Base-by-base conservation (phyloP, 345 rosid genomes). In the Gossypium turneri region DNA sequence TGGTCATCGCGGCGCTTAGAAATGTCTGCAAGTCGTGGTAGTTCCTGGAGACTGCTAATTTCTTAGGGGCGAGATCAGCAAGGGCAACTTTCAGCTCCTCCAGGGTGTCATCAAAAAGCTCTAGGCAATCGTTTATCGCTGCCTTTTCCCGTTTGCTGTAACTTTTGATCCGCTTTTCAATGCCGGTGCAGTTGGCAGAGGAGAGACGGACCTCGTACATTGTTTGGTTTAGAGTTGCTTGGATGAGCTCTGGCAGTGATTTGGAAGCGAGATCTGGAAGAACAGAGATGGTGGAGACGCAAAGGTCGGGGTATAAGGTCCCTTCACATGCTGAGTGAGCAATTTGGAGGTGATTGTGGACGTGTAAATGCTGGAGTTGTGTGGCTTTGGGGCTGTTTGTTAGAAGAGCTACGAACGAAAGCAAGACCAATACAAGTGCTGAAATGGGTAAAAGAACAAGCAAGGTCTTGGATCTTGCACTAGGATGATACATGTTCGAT, bases 1-100 rank as follows among this genome's bases (percentile, higher is more conserved):
- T 89, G 19, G 97, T 92, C 86, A 92, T 90, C 61, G 97, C 90
- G 16, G 78, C 88, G 78, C 93, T 90, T 20, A 92, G 77, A 50
- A 94, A 72, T 45, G 94, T 90, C 57, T 82, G 88, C 77, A 92
- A 59, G 74, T 85, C 87, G 55, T 84, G 84, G 88, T 65, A 75
- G 72, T 83, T 78, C 59, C 60, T 47, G 16, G 87, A 41, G 10
- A 45, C 53, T 17, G 80, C 61, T 44, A 81, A 74, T 45, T 73
- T 79, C 12, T 24, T 63, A 2, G 76, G 56, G 12, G 79, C 74
- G 76, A 94, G 92, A 68, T 85, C 85, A 11, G 88, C 58, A 43
- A 90, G 27, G 20, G 88, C 88, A 11, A 72, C 12, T 20, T 27
- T 60, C 63, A 94, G 88, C 81, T 90, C 88, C 15, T 57, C 81